Evolutionary conservation across 176 grass and related monocot genomes (phyloP), one percentile per base, ranked within the genome.

Genomic region (Pontederia paniculata): DNA sequence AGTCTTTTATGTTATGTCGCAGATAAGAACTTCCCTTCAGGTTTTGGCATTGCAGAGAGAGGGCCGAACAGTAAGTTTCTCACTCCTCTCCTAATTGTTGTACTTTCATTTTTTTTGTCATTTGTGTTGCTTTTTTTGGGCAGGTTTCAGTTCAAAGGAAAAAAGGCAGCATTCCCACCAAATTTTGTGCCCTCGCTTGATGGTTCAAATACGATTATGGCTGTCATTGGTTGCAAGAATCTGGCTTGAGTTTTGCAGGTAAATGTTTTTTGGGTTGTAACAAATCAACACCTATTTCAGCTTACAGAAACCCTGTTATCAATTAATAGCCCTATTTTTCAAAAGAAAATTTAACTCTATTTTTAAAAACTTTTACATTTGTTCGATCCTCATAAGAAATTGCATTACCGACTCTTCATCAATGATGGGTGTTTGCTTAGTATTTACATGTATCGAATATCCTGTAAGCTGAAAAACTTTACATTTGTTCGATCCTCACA

Each of bases 171-270:
- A 45, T 97, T 97, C 67, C 91, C 91, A 47, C 91, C 91, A 1
- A 97, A 97, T 81, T 97, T 90, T 76, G 79, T 97, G 14, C 91
- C 89, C 61, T 97, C 91, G 22, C 77, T 97, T 54, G 91, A 97
- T 78, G 84, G 91, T 80, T 90, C 91, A 62, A 86, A 97, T 75
- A 97, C 89, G 91, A 97, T 97, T 86, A 87, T 97, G 91, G 89
- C 91, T 42, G 91, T 85, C 9, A 84, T 80, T 66, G 80, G 86
- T 43, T 97, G 91, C 79, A 88, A 78, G 58, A 73, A 83, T 73
- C 76, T 1, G 86, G 80, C 59, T 79, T 97, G 77, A 80, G 85
- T 74, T 97, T 97, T 74, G 91, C 91, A 70, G 88, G 88, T 93
- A 52, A n/a, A n/a, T 47, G 48, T 70, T 58, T 71, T 16, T 19